Percentiles rank a stretch among this genome's conserved stretches.
Conservation (phyloP, 148 eudicot species). For the Cornus suecica region DNA sequence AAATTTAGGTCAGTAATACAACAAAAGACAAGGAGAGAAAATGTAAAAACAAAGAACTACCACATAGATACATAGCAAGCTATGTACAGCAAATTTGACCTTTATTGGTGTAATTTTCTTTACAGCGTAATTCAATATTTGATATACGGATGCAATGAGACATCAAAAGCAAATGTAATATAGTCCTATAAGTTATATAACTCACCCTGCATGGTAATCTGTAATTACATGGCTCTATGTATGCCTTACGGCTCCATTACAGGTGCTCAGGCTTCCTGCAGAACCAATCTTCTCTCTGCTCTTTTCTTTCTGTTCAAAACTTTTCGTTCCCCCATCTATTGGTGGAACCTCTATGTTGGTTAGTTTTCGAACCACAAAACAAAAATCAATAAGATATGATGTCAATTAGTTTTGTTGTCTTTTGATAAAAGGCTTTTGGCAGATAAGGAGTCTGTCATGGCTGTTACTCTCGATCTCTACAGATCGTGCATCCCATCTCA, state of each 20-base stretch:
- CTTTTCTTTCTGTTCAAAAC: slow-evolving; percentile 29
- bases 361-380: slow-evolving; percentile 17
- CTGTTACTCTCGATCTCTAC: slow-evolving; percentile 77
- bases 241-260: slow-evolving; percentile 89
- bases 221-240: slow-evolving; percentile 75
- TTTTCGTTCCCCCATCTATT: slow-evolving; percentile 16
- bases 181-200: slow-evolving; percentile 27
- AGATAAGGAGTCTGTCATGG: slow-evolving; percentile 78
- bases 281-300: slow-evolving; percentile 10
- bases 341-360: slow-evolving; percentile 20
- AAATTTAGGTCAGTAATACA: not conserved
- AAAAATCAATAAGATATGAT: slow-evolving; percentile 18
- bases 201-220: slow-evolving; percentile 29
- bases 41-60: not conserved
- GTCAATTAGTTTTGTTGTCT: slow-evolving; percentile 47
- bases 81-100: not conserved
- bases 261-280: slow-evolving; percentile 24
- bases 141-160: slow-evolving; percentile 17
- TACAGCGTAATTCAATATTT: slow-evolving; percentile 22
- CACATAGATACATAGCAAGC: not conserved
- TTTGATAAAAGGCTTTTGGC: slow-evolving; percentile 90
- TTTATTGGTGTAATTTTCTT: slow-evolving; percentile 27
- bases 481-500: slow-evolving; percentile 95
- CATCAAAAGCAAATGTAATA: slow-evolving; percentile 25
- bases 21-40: not conserved